Base-by-base conservation (phyloP, 371 early-diverging fungal species). In the Mucor mucedo region DNA sequence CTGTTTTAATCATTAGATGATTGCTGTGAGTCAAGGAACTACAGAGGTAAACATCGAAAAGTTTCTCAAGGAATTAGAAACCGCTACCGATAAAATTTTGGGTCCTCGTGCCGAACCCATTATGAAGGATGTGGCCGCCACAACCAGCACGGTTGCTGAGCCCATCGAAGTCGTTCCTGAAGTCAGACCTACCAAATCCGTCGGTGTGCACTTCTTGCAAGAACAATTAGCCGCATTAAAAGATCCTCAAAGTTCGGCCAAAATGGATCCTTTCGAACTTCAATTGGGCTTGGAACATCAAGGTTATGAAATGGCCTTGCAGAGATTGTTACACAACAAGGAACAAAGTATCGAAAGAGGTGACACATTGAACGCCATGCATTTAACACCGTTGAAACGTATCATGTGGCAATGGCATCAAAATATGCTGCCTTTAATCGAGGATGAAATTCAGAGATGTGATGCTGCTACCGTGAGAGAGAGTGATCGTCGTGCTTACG, bases 251-350 rank as follows among this genome's bases (percentile, higher is more conserved):
- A 62, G 64, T 21, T 68, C 66, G 7, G 47, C 73, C 3, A 77
- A 78, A 30, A 77, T 88, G 55, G 80, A 85, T 35, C 84, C 85
- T 32, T 90, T 89, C 66, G 90, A 92, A 38, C 84, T 88, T 56
- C 97, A 98, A 72, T 59, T 89, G n/a, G 84, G 86, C 59, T 73
- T 98, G 6, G 97, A 98, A 75, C 89, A 90, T 55, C 89, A 91
- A 50, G 89, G 96, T 0, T 88, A 91, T 49, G 87, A 89, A 27
- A 87, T 91, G 2, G 94, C 95, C 2, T 70, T 91, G 27, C 91
- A 91, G 50, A 82, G 82, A 52, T 73, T 93, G 65, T 82, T 89
- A n/a, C 78, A 89, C 13, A 79, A 83, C 21, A 71, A 83, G 39
- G 77, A 83, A 52, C 77, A 72, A 13, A 76, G 81, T 52, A 63